Evolutionary conservation across 169 alveolate genomes (phyloP), one percentile per base, ranked within the genome.

Genomic region (Plasmodium gallinaceum): DNA sequence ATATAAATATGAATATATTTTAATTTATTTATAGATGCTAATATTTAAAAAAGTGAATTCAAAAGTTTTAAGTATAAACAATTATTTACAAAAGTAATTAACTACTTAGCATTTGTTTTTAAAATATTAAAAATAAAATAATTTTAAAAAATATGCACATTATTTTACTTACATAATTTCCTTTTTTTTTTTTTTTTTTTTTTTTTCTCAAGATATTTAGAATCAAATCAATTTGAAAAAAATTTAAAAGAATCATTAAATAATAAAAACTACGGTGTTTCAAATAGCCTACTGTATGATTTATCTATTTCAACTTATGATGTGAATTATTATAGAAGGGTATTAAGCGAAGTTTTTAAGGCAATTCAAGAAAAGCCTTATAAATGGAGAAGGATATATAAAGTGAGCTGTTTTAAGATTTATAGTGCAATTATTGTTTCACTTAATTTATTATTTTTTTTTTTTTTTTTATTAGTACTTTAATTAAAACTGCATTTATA

Each of bases 21-120:
- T 51, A 22, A 37, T 37, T 18, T 12, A 54, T 57, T 73, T 57
- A 71, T 54, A 80, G 90, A 80, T 80, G 90, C 69, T 80, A 80
- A 14, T 80, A 54, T 80, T 80, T 80, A 80, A 80, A 69, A 80
- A 80, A 62, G 90, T 80, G 10, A 80, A 80, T 66, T 80, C 90
- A 68, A 80, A 80, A 64, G 90, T 80, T n/a, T 80, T 42, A 69
- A 80, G 90, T 61, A 80, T 80, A 80, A 80, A 80, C 72, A 80
- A 80, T 32, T 80, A 80, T 80, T 66, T 80, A 45, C 90, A 80
- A 61, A 80, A 80, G 90, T 80, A 64, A 76, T 52, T 20, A 60
- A 32, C 4, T 32, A 32, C 4, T 32, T 32, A 32, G 4, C 39
- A 32, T 1, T 32, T 32, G 39, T 32, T 32, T 32, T 32, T 32